Evolutionary conservation across 805 yeast species (phyloP).

Genomic region (Wickerhamiella brachini): DNA sequence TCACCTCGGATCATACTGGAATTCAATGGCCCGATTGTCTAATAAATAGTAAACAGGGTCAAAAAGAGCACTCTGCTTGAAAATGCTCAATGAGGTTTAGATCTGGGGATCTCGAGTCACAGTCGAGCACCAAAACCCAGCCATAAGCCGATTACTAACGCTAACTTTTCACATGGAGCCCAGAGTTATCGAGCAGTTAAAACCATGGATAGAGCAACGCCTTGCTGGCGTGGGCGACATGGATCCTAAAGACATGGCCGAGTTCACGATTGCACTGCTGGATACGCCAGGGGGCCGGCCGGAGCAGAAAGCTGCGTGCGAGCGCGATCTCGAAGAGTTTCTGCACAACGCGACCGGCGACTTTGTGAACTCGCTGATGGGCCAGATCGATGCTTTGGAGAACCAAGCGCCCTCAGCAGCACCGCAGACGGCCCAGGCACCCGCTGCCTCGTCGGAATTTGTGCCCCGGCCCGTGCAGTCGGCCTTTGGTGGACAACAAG

Average conservation of each 20-base stretch:
- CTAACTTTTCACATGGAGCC: not conserved
- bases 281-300: conserved; percentile 25
- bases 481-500: conserved; percentile 17
- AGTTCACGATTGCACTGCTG: conserved; percentile 32
- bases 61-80: no score
- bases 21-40: no score
- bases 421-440: not conserved
- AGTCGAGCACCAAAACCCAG: no score
- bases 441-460: not conserved
- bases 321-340: conserved; percentile 29
- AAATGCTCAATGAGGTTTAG: no score
- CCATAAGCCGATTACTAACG: not conserved
- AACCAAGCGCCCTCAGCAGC: conserved; percentile 2
- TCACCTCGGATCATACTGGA: no score
- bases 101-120: no score
- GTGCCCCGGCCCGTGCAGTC: not conserved
- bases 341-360: conserved; percentile 22
- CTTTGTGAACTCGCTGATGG: conserved; percentile 26
- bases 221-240: conserved; percentile 25
- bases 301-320: conserved; percentile 24
- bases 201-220: conserved; percentile 21
- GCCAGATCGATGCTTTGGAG: conserved; percentile 17
- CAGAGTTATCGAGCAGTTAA: conserved; percentile 7
- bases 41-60: no score
- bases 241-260: conserved; percentile 31